Evolutionary conservation across 768 basidiomycete species (phyloP), one percentile per base, ranked within the genome.

Genomic region (Dentipellis sp.): DNA sequence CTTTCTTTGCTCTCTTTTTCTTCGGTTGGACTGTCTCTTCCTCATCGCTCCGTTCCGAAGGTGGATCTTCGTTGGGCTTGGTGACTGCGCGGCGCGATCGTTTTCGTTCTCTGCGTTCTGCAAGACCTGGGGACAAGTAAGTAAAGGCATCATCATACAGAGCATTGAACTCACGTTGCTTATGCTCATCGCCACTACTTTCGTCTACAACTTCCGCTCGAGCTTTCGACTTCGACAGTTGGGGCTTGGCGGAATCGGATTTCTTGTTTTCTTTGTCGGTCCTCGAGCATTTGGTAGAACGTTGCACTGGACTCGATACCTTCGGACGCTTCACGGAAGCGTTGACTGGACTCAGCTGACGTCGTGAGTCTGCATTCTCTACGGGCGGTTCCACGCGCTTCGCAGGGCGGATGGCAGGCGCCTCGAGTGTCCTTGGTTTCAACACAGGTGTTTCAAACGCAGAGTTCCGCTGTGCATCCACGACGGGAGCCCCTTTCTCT

Each of bases 41-140:
- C 50, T 22, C 55, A 19, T 23, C 47, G n/a, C 45, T 45, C 19
- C 40, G 38, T 29, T 57, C 29, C 38, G 57, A 23, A 16, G 40
- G n/a, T 55, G 22, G 45, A 23, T 56, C 34, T 48, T 12, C 59
- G 53, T 1, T 50, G 53, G 40, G 55, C 57, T 52, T 56, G 58
- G 50, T 60, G 58, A 36, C 56, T 58, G 19, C 56, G 46, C 29
- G 63, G 57, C 39, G 64, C 11, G 69, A 68, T 53, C 79, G 78
- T 66, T 84, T 83, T 47, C 81, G 75, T 58, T 86, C 80, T 12
- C 84, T 78, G 23, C 88, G 78, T 59, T 84, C 83, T 10, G 75
- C 71, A 11, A 87, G 68, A 54, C 87, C 88, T 91, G 42, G 21
- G 42, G 40, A 42, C 17, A 42, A 42, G 40, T 16, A 40, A 7